Conservation (phyloP, 2,329 filamentous ascomycete genomes). For the Beauveria australis region DNA sequence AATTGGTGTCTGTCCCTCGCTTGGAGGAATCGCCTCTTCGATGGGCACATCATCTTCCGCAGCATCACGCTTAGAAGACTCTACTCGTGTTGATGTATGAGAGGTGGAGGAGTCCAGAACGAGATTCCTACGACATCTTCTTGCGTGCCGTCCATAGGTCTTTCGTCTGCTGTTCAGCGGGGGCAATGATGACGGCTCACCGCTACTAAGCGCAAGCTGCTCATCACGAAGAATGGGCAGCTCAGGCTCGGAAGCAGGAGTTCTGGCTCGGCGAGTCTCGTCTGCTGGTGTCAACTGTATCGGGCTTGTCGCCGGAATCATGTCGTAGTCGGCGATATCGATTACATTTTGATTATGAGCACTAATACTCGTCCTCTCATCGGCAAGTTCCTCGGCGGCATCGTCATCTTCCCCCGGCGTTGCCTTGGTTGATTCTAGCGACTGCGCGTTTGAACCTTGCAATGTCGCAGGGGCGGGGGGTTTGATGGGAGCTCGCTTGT, state of each 20-base stretch:
- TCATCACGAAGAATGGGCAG: slow-evolving; percentile 23
- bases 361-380: slow-evolving; percentile 12
- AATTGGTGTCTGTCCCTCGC: neutral
- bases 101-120: slow-evolving; percentile 22
- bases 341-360: slow-evolving; percentile 7
- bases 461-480: slow-evolving; percentile 11
- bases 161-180: slow-evolving; percentile 12
- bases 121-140: slow-evolving; percentile 17
- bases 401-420: slow-evolving; percentile 22
- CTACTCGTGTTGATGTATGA: neutral
- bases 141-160: slow-evolving; percentile 17
- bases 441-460: slow-evolving; percentile 18
- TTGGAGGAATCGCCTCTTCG: neutral
- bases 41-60: neutral
- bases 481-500: neutral
- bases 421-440: slow-evolving; percentile 25
- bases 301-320: slow-evolving; percentile 32
- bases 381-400: neutral
- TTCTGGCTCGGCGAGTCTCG: slow-evolving; percentile 15
- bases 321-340: slow-evolving; percentile 23
- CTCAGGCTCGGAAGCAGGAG: slow-evolving; percentile 24
- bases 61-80: neutral
- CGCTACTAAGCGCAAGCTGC: slow-evolving; percentile 5
- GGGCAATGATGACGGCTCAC: slow-evolving; percentile 22
- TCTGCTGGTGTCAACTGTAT: slow-evolving; percentile 21